Evolutionary conservation across 768 basidiomycete genomes (phyloP), one percentile per base, ranked within the genome.

Genomic region (Neoboletus subvelutipes): DNA sequence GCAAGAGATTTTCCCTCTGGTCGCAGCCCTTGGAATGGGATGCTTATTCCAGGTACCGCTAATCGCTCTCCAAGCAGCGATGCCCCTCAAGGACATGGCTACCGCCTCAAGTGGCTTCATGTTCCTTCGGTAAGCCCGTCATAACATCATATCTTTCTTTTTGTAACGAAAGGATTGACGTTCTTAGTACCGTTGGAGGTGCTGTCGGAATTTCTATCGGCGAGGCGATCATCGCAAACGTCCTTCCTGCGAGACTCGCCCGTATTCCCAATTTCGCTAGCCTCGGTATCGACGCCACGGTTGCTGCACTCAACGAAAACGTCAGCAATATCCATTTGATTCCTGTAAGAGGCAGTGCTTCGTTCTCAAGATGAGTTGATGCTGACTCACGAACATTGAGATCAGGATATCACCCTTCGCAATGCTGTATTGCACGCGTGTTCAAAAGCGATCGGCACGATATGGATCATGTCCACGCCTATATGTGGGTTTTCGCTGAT

Each of bases 1-100:
- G 28, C 28, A 28, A 5, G 28, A 28, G 5, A 28, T 28, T 28
- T 28, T 28, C 28, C 28, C 28, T 7, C 69, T 92, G 15, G 71
- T 93, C 29, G 78, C 86, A n/a, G 80, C 86, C 9, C 13, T 85
- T 4, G 90, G 89, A 1, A 65, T 83, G 17, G 89, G 89, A 1
- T 80, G 77, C 60, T 69, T 92, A 48, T 88, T 88, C 76, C 83
- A 84, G 75, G 66, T 75, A 5, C 90, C 89, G 0, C 71, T 91
- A 10, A 84, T 92, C 28, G 28, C 28, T 28, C 28, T 28, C 28
- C 28, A 28, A 28, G 28, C 28, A 5, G 28, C 28, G 28, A 94
- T 94, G 91, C 92, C 92, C 0, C 64, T 90, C 17, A 86, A 84
- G 63, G 90, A 93, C 61, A 91, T 93, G 90, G 90, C 90, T 3